Evolutionary conservation across 768 basidiomycete species (phyloP).

Genomic region (Trametes elegans): DNA sequence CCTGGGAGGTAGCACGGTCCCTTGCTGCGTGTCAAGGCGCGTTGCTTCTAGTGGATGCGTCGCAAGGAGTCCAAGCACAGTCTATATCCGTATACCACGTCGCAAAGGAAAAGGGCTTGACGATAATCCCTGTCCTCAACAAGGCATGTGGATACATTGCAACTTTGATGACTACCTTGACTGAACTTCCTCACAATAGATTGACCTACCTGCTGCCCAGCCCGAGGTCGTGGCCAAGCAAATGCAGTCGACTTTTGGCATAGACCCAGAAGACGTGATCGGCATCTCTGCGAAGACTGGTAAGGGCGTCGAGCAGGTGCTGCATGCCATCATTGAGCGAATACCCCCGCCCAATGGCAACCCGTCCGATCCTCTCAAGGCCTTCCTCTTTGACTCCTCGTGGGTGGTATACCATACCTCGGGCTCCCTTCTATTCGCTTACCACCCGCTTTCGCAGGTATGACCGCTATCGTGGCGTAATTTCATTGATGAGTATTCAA

Average conservation of each 20-base stretch:
- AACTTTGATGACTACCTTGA: constrained; percentile 6
- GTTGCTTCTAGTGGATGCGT: constrained; percentile 83
- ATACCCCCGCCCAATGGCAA: constrained; percentile 77
- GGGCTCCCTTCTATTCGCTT: background rate
- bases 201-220: constrained; percentile 89
- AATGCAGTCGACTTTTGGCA: constrained; percentile 79
- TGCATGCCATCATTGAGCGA: constrained; percentile 77
- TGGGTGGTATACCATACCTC: constrained; percentile 37
- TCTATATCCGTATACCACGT: constrained; percentile 93
- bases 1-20: constrained; percentile 94
- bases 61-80: constrained; percentile 97
- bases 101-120: constrained; percentile 76
- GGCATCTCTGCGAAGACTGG: constrained; percentile 93
- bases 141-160: constrained; percentile 52
- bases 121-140: constrained; percentile 89
- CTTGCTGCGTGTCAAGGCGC: constrained; percentile 94
- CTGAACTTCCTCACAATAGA: constrained; percentile 42
- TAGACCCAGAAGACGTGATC: constrained; percentile 71
- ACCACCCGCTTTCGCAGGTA: constrained; percentile 51
- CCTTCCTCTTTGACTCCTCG: constrained; percentile 92
- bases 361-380: constrained; percentile 60
- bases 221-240: constrained; percentile 79
- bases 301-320: constrained; percentile 70
- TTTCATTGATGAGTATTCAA: constrained; percentile 83
- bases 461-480: constrained; percentile 94